These are phyloP conservation scores for Dothidotthia symphoricarpi DNA, from an alignment of 2,329 filamentous ascomycete genomes.

Conservation along the genomic window DNA sequence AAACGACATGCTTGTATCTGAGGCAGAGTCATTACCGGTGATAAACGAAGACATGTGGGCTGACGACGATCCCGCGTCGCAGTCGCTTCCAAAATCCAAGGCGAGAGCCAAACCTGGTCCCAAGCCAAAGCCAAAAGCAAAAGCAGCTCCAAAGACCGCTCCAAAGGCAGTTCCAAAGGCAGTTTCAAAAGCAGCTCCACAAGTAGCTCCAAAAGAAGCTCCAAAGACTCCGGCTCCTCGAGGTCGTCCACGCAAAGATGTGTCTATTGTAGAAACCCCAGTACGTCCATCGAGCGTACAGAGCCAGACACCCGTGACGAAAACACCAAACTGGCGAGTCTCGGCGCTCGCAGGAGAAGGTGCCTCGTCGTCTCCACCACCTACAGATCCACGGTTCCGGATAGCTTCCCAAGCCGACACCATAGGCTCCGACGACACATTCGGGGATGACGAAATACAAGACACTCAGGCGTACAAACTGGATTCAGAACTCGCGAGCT, in stretches of 20 bases:
- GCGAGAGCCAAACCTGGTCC: slow-evolving; percentile 15
- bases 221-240: slow-evolving; percentile 23
- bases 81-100: slow-evolving; percentile 16
- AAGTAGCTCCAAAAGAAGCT: slow-evolving; percentile 13
- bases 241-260: slow-evolving; percentile 24
- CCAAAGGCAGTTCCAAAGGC: slow-evolving; percentile 11
- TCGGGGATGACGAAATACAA: slow-evolving; percentile 38
- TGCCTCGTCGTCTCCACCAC: slow-evolving; percentile 38
- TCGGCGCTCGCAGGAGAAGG: slow-evolving; percentile 36
- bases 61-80: slow-evolving; percentile 32
- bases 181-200: too few species aligned
- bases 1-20: slow-evolving; percentile 16
- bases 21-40: slow-evolving; percentile 13
- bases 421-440: slow-evolving; percentile 48
- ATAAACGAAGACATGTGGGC: slow-evolving; percentile 33
- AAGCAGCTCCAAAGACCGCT: slow-evolving; percentile 4
- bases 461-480: slow-evolving; percentile 44
- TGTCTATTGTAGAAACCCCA: slow-evolving; percentile 18
- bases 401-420: slow-evolving; percentile 41
- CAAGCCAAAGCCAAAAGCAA: slow-evolving; percentile 13
- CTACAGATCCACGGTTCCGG: slow-evolving; percentile 41
- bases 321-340: slow-evolving; percentile 26
- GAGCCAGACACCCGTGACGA: slow-evolving; percentile 14
- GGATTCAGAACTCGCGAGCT: slow-evolving; percentile 49
- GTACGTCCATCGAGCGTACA: slow-evolving; percentile 11